A percentile compares a stretch with the other conserved stretches of the same genome.
These are phyloP conservation scores for Lactarius hatsudake DNA, from an alignment of 768 basidiomycete genomes.

Conservation along the genomic window DNA sequence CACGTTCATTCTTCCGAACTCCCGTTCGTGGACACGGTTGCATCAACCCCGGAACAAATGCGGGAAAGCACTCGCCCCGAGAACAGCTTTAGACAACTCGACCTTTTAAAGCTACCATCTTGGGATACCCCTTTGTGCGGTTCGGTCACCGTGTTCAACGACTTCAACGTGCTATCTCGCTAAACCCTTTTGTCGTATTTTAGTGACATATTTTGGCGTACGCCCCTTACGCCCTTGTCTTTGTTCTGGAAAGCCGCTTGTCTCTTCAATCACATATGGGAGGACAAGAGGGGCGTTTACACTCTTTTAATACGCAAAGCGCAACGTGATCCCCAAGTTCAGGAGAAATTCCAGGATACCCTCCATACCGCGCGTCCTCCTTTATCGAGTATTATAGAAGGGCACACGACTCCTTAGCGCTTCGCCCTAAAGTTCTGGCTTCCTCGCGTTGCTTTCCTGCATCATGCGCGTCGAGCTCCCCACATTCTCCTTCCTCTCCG, in stretches of 20 bases:
- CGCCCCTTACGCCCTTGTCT: constrained; percentile 15
- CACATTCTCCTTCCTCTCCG: constrained; percentile 23
- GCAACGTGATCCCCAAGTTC: constrained; percentile 1
- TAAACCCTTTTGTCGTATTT: not conserved
- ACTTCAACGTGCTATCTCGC: not conserved
- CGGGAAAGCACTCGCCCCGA: not conserved
- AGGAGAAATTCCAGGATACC: not conserved
- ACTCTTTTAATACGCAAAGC: constrained; percentile 1
- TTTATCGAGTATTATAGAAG: not conserved
- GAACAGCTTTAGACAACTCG: not conserved
- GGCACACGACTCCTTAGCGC: not conserved
- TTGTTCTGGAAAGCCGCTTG: constrained; percentile 23
- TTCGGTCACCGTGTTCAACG: not conserved
- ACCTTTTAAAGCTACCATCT: constrained; percentile 21
- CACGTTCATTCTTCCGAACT: not conserved
- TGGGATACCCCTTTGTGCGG: constrained; percentile 16
- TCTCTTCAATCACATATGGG: not conserved
- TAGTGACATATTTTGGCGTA: not conserved
- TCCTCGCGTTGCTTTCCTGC: not conserved
- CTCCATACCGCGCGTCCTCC: not conserved
- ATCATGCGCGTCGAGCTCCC: constrained; percentile 26
- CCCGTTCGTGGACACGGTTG: not conserved
- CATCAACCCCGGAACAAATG: not conserved
- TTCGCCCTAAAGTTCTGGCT: constrained; percentile 13
- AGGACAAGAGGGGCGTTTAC: not conserved